phyloP scores from a whole-genome alignment of 345 rosid genomes.

The Populus tremula region DNA sequence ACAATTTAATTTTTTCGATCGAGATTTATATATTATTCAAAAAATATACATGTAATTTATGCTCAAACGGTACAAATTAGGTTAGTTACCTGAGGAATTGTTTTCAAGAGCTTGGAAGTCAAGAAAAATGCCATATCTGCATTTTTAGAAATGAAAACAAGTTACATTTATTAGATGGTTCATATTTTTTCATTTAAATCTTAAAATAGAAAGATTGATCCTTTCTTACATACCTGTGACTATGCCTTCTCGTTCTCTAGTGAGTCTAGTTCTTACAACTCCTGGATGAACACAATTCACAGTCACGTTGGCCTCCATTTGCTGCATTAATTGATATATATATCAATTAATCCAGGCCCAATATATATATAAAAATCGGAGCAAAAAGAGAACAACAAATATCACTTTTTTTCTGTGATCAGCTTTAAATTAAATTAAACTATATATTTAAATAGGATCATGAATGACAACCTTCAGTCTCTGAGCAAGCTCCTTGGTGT shows the following conservation, averaged over 20 bases:
- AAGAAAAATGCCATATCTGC: slow-evolving; percentile 82
- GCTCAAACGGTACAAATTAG: neutral
- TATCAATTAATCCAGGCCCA: neutral
- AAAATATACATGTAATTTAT: neutral
- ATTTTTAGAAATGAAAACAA: neutral
- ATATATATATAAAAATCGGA: neutral
- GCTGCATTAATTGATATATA: slow-evolving; percentile 38
- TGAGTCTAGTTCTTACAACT: slow-evolving; percentile 81
- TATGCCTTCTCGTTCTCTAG: slow-evolving; percentile 87
- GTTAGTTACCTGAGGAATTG: slow-evolving; percentile 73
- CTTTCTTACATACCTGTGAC: slow-evolving; percentile 50
- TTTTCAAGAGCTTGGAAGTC: slow-evolving; percentile 77
- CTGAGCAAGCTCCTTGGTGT: slow-evolving; percentile 85
- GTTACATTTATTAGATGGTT: neutral
- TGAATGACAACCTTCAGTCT: slow-evolving; percentile 55
- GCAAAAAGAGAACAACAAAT: slow-evolving; percentile 36
- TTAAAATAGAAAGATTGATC: too few relatives aligned
- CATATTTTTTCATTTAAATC: neutral
- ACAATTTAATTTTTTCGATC: neutral
- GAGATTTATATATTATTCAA: neutral
- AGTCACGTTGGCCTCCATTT: slow-evolving; percentile 73
- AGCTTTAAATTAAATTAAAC: neutral
- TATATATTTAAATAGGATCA: neutral
- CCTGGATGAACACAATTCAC: slow-evolving; percentile 96
- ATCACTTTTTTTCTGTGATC: slow-evolving; percentile 12